phyloP scores from a whole-genome alignment of 257 asterid genomes.

The Fraxinus pennsylvanica region DNA sequence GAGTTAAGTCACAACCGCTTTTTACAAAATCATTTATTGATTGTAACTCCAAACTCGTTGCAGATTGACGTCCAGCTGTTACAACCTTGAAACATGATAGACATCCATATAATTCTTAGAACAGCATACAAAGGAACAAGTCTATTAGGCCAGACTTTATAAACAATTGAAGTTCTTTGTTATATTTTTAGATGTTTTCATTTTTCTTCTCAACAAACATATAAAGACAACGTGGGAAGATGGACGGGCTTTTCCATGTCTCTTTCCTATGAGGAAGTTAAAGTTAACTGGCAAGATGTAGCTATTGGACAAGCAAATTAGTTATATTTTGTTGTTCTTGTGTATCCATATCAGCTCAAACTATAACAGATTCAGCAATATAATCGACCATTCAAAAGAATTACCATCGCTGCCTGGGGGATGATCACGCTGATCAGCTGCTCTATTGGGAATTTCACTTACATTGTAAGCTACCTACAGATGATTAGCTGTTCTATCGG shows the following conservation, averaged over 20 bases:
- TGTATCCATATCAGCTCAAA: slow-evolving; percentile 12
- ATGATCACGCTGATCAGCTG: too few relatives aligned
- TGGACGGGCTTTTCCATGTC: background rate
- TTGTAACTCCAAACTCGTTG: slow-evolving; percentile 86
- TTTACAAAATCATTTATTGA: slow-evolving; percentile 62
- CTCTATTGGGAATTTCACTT: too few relatives aligned
- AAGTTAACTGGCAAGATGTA: too few relatives aligned
- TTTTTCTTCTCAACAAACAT: background rate
- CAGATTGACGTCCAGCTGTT: slow-evolving; percentile 92
- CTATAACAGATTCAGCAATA: background rate
- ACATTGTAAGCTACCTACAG: too few relatives aligned
- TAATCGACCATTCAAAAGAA: slow-evolving; percentile 24
- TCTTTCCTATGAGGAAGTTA: background rate
- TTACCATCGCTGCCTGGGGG: slow-evolving; percentile 92
- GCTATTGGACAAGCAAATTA: background rate
- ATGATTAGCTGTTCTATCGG: too few relatives aligned
- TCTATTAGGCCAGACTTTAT: background rate
- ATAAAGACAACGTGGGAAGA: background rate
- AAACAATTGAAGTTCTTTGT: background rate
- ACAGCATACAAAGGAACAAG: background rate
- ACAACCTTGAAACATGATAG: slow-evolving; percentile 58
- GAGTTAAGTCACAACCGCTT: too few relatives aligned
- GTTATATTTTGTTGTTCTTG: background rate
- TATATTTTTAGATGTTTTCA: background rate
- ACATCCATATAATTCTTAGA: background rate